Percentiles rank a stretch among this genome's conserved stretches.
Conservation (phyloP, 768 basidiomycete genomes). For the Boletus rufocinnamomeus region DNA sequence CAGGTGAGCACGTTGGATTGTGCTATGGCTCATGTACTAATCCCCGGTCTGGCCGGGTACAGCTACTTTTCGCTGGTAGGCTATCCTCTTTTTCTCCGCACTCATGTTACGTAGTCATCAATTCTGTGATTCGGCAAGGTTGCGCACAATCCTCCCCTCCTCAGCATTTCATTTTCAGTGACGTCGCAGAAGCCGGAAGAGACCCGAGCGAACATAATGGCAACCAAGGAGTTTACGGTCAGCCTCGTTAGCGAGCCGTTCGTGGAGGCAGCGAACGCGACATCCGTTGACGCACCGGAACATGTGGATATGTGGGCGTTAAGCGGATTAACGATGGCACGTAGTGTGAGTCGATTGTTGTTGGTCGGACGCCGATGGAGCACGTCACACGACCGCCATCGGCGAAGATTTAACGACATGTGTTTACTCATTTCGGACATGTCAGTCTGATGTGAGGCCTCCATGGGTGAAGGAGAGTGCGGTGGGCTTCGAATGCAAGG, state of each 20-base stretch:
- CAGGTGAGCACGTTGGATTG: slow-evolving; percentile 45
- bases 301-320: slow-evolving; percentile 59
- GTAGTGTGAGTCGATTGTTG: slow-evolving; percentile 46
- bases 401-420: neutral
- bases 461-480: slow-evolving; percentile 59
- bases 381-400: slow-evolving; percentile 14
- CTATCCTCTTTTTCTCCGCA: slow-evolving; percentile 16
- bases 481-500: slow-evolving; percentile 63
- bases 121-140: slow-evolving; percentile 35
- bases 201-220: slow-evolving; percentile 63
- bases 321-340: slow-evolving; percentile 55
- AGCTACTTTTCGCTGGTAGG: slow-evolving; percentile 66
- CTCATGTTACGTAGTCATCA: slow-evolving; percentile 13
- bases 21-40: slow-evolving; percentile 13
- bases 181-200: slow-evolving; percentile 53
- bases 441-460: slow-evolving; percentile 50
- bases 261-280: slow-evolving; percentile 55
- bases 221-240: slow-evolving; percentile 68
- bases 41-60: slow-evolving; percentile 8
- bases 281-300: slow-evolving; percentile 56
- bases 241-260: slow-evolving; percentile 72
- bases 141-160: slow-evolving; percentile 63
- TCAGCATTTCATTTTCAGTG: slow-evolving; percentile 61
- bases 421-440: slow-evolving; percentile 17
- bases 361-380: slow-evolving; percentile 6